Evolutionary conservation across 371 early-diverging fungal genomes (phyloP), one percentile per base, ranked within the genome.

Genomic region (Syncephalastrum contaminatum): DNA sequence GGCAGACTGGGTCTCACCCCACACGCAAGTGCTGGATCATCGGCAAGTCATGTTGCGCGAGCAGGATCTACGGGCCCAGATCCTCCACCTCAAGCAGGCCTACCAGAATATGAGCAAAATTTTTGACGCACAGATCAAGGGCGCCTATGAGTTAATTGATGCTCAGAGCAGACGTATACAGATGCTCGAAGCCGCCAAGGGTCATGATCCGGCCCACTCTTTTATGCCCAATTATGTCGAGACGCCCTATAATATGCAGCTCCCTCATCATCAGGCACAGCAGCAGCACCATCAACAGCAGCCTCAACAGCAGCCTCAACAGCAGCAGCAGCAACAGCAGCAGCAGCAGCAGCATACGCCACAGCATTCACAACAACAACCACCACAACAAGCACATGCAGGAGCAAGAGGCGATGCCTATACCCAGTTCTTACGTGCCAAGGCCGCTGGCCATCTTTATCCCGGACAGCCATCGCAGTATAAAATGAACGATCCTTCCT

Each of bases 151-250:
- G 0, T 7, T 56, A 24, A 62, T 62, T 30, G 57, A 56, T 20
- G 57, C 44, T 3, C 62, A 62, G 24, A 45, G 49, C 16, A 47
- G 56, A 13, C 62, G 62, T 27, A 53, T 62, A 6, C 52, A 62
- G 21, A 20, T 36, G 4, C 22, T 62, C 2, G 62, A 62, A 39
- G 21, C 53, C 12, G 57, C 48, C 24, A 20, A 47, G 4, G 18
- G 18, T 47, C 47, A 20, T 4, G 47, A 47, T 13, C 36, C 36
- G 7, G 10, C 36, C 0, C 5, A 30, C 10, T 5, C 36, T 30
- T 47, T 14, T 47, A 47, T 47, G 47, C 20, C 47, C 12, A 20
- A 20, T 12, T 47, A 47, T 47, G 47, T 47, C 47, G 47, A 47
- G 25, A 47, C 19, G 8, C 15, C 47, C 8, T 16, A 22, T 47